These are phyloP conservation scores for Aegilops longissima DNA, from an alignment of 176 grass and related monocot species.

Conservation along the genomic window DNA sequence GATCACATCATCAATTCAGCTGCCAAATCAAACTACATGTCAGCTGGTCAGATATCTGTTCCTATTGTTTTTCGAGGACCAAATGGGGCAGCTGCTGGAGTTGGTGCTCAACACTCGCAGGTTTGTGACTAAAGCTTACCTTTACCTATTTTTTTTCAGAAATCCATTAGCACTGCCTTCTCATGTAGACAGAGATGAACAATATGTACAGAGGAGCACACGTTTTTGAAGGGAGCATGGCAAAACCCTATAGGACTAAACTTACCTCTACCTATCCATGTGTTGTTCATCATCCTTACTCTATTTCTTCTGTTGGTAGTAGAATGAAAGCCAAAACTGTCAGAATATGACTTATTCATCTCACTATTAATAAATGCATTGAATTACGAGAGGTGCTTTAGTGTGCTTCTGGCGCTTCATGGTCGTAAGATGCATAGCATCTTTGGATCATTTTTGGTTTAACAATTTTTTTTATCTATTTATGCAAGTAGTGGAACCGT, in stretches of 20 bases:
- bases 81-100: conserved; percentile 94
- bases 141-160: too few relatives aligned
- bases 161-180: too few relatives aligned
- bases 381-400: background rate
- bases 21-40: conserved; percentile 99
- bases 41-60: conserved; percentile 74
- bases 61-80: conserved; percentile 97
- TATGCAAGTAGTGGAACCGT: background rate
- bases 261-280: background rate
- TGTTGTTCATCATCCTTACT: background rate
- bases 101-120: conserved; percentile 98
- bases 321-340: background rate
- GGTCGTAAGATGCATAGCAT: background rate
- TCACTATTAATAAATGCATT: background rate
- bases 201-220: too few relatives aligned
- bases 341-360: conserved; percentile 7
- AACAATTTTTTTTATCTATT: background rate
- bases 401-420: background rate
- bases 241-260: too few relatives aligned
- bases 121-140: conserved; percentile 33
- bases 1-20: conserved; percentile 99
- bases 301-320: conserved; percentile 8
- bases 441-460: background rate
- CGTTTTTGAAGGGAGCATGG: too few relatives aligned
- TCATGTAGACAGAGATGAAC: too few relatives aligned